Conservation (phyloP, 192 early-diverging fungal genomes). For the Backusella tarrabulga region DNA sequence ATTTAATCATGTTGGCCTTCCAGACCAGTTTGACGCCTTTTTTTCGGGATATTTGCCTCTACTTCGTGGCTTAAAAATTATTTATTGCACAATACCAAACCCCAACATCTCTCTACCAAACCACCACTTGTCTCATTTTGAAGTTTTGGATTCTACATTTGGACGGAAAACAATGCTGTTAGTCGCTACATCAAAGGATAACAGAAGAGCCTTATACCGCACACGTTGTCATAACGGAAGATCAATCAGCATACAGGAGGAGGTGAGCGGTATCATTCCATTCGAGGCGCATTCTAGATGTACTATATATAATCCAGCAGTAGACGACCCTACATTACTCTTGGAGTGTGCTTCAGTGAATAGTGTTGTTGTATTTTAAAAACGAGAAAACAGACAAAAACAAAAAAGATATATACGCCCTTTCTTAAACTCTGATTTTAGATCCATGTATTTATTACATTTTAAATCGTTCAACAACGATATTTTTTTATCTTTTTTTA, state of each 20-base stretch:
- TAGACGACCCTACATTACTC: background rate
- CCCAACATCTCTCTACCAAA: background rate
- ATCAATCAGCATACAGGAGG: background rate
- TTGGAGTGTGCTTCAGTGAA: background rate
- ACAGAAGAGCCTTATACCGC: background rate
- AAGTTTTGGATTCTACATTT: background rate
- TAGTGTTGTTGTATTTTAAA: background rate
- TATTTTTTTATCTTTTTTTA: background rate
- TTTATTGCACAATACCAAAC: background rate
- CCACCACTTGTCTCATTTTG: background rate
- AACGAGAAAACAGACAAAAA: background rate
- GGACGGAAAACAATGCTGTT: background rate
- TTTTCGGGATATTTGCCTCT: background rate
- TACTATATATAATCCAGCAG: background rate
- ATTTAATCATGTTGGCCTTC: background rate
- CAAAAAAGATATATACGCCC: too few species aligned
- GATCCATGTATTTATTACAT: too few species aligned
- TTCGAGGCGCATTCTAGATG: background rate
- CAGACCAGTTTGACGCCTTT: background rate
- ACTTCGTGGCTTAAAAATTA: background rate
- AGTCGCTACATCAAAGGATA: background rate
- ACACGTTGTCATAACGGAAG: background rate
- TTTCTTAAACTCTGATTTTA: too few species aligned
- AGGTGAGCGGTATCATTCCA: background rate
- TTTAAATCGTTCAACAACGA: too few species aligned